phyloP scores from a whole-genome alignment of 2,329 filamentous ascomycete genomes.

The Calonectria fujianensis region DNA sequence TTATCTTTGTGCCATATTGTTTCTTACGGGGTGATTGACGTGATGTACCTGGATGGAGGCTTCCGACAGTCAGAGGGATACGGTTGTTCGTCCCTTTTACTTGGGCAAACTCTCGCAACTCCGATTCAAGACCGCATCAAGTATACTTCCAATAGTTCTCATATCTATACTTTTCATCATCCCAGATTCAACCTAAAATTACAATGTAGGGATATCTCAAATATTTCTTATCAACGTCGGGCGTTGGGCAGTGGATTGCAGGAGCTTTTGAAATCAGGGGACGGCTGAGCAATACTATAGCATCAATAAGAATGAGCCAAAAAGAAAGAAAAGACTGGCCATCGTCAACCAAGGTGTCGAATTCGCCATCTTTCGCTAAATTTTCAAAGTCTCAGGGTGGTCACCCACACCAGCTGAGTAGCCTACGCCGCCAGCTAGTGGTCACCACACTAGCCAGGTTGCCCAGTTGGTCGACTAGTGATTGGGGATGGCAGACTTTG shows the following conservation, averaged over 20 bases:
- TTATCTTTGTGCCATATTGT: no score
- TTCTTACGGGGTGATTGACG: no score
- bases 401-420: neutral
- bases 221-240: neutral
- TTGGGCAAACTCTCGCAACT: no score
- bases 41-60: no score
- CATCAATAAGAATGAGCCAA: neutral
- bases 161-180: no score
- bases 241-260: neutral
- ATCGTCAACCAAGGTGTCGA: neutral
- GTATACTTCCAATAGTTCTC: no score
- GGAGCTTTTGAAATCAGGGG: neutral
- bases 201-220: neutral
- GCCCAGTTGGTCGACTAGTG: neutral
- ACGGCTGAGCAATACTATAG: neutral
- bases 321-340: neutral
- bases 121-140: no score
- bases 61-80: no score
- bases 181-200: neutral
- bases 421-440: neutral
- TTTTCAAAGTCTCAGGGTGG: neutral
- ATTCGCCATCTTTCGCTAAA: conserved; percentile 5
- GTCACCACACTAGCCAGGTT: neutral
- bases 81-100: no score
- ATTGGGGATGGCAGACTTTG: neutral